Evolutionary conservation across 345 rosid species (phyloP), one percentile per base, ranked within the genome.

Genomic region (Mangifera indica): DNA sequence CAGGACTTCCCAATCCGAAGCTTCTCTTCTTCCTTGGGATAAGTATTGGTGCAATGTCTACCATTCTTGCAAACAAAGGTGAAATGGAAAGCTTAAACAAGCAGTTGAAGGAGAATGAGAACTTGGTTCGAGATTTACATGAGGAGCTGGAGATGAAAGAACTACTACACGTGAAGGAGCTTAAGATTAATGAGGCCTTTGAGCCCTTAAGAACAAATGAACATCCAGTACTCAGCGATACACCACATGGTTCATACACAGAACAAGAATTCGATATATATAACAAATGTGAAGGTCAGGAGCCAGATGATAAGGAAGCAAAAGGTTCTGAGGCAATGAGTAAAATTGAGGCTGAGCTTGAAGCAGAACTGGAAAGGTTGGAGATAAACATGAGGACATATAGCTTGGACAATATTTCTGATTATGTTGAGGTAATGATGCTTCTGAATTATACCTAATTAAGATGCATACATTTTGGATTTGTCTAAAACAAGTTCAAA

Each of bases 121-220:
- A 61, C 60, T 56, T 80, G 66, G 77, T 78, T 48, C 69, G 42
- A 61, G 86, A 76, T 60, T 65, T 78, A 25, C 69, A 80, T 0
- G 86, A 83, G 12, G 84, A 83, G 63, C 80, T 83, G 15, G 76
- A 83, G 63, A 80, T 70, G 78, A 80, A 73, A 34, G 78, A 80
- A 45, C 42, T 5, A 57, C 56, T 75, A 29, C 74, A 55, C 14
- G 63, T 76, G 45, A 62, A 69, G 75, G 78, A 80, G 66, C 70
- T 72, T 5, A 7, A 57, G 53, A 17, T 49, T 32, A 7, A 63
- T 63, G 67, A 22, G 24, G 53, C 7, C 21, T 44, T 63, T 25
- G 60, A 32, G 42, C 21, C 46, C 22, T 2, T 46, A 8, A 56
- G 62, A 57, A 72, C 22, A 25, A 26, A 32, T 24, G 58, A 34